Conservation (phyloP, 2,329 filamentous ascomycete genomes). For the Bipolaris cookei region DNA sequence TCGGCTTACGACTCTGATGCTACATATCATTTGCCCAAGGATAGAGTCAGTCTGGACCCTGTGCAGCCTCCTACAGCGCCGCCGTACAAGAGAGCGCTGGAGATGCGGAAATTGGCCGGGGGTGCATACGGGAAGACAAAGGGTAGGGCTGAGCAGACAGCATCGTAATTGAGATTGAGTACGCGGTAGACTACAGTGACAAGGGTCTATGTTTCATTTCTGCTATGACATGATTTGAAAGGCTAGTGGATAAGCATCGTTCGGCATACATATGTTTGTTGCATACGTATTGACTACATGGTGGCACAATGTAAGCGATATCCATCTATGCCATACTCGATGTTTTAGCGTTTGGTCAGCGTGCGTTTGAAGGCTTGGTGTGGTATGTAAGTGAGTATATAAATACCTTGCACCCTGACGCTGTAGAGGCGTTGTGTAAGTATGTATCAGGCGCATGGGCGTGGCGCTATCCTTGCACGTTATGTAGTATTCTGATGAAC, state of each 20-base stretch:
- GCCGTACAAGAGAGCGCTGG: constrained; percentile 89
- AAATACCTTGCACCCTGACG: no score
- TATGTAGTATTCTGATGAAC: background rate
- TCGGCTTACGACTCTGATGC: constrained; percentile 96
- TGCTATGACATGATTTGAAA: background rate
- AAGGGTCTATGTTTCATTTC: background rate
- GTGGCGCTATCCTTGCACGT: background rate
- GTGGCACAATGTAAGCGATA: no score
- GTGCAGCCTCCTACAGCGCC: constrained; percentile 95
- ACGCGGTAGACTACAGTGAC: background rate
- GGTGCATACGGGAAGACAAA: constrained; percentile 79
- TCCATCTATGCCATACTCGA: no score
- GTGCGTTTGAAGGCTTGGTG: no score
- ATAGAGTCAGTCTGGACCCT: constrained; percentile 85
- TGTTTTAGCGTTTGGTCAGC: no score
- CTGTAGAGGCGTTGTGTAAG: no score
- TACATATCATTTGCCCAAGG: constrained; percentile 86
- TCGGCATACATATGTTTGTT: background rate
- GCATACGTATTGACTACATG: background rate
- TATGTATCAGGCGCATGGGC: background rate
- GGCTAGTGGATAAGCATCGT: background rate
- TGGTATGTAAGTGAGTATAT: no score
- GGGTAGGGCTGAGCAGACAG: constrained; percentile 17
- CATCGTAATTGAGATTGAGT: background rate
- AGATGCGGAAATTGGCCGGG: constrained; percentile 76